Evolutionary conservation across 208 protist genomes (phyloP), one percentile per base, ranked within the genome.

Genomic region (Crithidia thermophila): DNA sequence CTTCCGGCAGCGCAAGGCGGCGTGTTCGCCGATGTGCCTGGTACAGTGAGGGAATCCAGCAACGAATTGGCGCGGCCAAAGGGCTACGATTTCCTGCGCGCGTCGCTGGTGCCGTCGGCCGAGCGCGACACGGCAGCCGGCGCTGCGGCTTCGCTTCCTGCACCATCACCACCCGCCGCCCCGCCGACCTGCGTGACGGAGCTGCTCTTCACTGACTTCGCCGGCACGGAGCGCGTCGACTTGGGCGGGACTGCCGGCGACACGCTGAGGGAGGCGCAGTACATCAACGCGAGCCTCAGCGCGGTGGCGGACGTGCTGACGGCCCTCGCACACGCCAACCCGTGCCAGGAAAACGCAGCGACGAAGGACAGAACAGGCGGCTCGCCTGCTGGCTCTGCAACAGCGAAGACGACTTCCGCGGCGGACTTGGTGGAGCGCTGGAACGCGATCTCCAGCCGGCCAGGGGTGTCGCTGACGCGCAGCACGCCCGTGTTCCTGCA

Each of bases 171-270:
- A 18, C 21, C 67, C 16, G 53, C 62, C 16, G 14, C 60, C 25
- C 28, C 69, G 45, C 58, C 57, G 37, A 71, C 67, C 5, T 70
- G 64, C 25, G 56, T 64, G 36, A 57, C 69, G 27, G 53, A 72
- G 66, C 42, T 84, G 33, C 65, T 79, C 62, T 82, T 95, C 37
- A 77, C 79, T 16, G 90, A 95, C 56, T 77, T 94, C 21, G 90
- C 90, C 3, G 87, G 87, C 28, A 88, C 75, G 23, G 86, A 89
- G 65, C 70, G 82, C 3, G 68, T 93, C 10, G 69, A 69, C 27
- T 61, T 75, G 13, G 34, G 40, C 46, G 46, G 55, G 20, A 23
- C 55, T 18, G 50, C 46, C 3, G 85, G 81, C 18, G 55, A 77
- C 16, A 21, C 45, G 34, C 47, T 89, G 27, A 57, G 40, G 23